Percentiles rank a stretch among this genome's conserved stretches.
Evolutionary conservation across 768 basidiomycete species (phyloP).

Genomic region (Rhodotorula diobovata): DNA sequence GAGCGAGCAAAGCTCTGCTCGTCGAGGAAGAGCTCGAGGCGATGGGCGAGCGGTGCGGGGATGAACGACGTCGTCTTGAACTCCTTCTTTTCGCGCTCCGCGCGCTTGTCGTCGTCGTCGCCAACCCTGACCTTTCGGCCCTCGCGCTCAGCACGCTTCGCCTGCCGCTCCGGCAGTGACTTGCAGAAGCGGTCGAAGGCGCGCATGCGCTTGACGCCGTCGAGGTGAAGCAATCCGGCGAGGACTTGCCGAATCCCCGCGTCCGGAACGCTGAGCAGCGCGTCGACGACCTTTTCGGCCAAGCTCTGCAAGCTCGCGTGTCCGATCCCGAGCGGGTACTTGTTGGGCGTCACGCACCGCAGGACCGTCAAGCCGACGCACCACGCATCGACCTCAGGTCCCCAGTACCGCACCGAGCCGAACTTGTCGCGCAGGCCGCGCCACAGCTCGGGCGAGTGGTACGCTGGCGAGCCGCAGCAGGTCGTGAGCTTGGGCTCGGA

Average conservation of each 20-base stretch:
- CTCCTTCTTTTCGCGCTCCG: slow-evolving; percentile 3
- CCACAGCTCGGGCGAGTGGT: slow-evolving; percentile 51
- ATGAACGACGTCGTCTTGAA: slow-evolving; percentile 51
- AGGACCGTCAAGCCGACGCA: slow-evolving; percentile 51
- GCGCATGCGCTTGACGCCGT: slow-evolving; percentile 46
- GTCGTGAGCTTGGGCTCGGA: slow-evolving; percentile 50
- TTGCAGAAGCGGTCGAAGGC: slow-evolving; percentile 45
- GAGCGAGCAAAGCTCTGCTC: neutral
- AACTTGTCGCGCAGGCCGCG: slow-evolving; percentile 47
- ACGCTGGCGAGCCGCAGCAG: slow-evolving; percentile 48
- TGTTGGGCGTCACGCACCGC: slow-evolving; percentile 45
- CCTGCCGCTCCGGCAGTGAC: slow-evolving; percentile 12
- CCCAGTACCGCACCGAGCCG: slow-evolving; percentile 48
- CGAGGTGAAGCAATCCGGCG: slow-evolving; percentile 47
- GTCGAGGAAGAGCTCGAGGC: slow-evolving; percentile 42
- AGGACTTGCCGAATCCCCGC: slow-evolving; percentile 42
- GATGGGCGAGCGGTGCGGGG: slow-evolving; percentile 46
- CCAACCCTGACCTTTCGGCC: neutral
- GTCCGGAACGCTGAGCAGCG: slow-evolving; percentile 44
- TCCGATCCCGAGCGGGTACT: slow-evolving; percentile 50
- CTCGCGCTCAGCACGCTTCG: neutral
- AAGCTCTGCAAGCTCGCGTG: slow-evolving; percentile 47
- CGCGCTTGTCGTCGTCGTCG: neutral
- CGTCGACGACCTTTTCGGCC: slow-evolving; percentile 46
- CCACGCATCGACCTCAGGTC: slow-evolving; percentile 53